Base-by-base conservation (phyloP, 2,329 filamentous ascomycete genomes). In the Capronia epimyces region DNA sequence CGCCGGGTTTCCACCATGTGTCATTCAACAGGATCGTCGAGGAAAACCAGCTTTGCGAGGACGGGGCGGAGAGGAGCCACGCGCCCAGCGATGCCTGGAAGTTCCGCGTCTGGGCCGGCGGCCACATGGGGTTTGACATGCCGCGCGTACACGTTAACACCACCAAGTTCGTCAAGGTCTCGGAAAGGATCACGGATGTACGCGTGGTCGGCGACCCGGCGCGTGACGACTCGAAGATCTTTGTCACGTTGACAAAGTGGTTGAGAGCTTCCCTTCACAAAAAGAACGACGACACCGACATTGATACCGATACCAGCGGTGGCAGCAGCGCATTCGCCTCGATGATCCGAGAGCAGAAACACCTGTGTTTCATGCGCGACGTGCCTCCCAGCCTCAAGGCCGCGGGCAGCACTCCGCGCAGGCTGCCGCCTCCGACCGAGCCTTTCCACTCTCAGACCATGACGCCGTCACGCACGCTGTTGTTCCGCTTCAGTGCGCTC, bases 401-500 rank as follows among this genome's bases (percentile, higher is more conserved):
- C 32, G 44, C 31, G 31, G 50, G 22, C 18, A 37, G 15, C 34
- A 32, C 29, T n/a, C 47, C 21, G 2, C 49, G 52, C 31, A 47
- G n/a, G 20, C 20, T 56, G 2, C 31, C 41, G 16, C 56, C 56
- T 20, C 75, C 75, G 16, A 62, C 69, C 2, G 52, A 68, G n/a
- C 73, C 81, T 1, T 72, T 78, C 41, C 80, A 81, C 60, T 72
- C 70, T 15, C 75, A 86, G 60, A 70, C 72, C 0, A 70, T 95
- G 20, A 78, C 71, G 0, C 88, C 89, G 1, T 83, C 83, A 2
- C 74, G 79, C 2, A 73, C 78, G 3, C 78, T 96, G 3, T 81
- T 98, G 47, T 95, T 95, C 71, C 82, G 90, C 52, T 97, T 91
- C 74, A 93, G 86, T 16, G 89, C 89, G 0, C 79, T 98, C 27